Percentiles rank a stretch among this genome's conserved stretches.
These are phyloP conservation scores for Acacia pycnantha DNA, from an alignment of 331 rosid species.

Conservation along the genomic window DNA sequence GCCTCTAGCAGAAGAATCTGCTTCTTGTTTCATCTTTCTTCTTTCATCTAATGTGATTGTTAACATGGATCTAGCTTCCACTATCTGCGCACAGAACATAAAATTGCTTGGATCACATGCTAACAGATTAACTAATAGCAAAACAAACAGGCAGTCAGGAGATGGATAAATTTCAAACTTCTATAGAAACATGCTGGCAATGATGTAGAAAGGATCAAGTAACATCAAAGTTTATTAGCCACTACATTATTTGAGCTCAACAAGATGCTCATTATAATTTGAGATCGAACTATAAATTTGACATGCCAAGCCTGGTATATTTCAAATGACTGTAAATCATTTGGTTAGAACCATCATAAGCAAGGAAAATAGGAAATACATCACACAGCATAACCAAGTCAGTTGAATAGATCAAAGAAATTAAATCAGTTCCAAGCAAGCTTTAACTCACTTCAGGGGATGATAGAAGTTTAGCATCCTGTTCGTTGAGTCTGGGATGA, in stretches of 20 bases:
- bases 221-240: not conserved
- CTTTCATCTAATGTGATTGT: conserved; percentile 51
- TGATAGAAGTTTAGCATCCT: conserved; percentile 66
- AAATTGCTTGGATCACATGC: conserved; percentile 20
- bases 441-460: conserved; percentile 66
- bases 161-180: conserved; percentile 8
- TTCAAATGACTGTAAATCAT: conserved; percentile 5
- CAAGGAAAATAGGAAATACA: not conserved
- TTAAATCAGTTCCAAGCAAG: not conserved
- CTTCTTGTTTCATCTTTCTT: conserved; percentile 45
- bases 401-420: not conserved
- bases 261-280: not conserved
- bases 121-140: not conserved
- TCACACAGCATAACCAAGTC: not conserved
- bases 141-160: not conserved
- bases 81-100: conserved; percentile 50
- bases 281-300: conserved; percentile 5
- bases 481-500: conserved; percentile 66
- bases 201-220: not conserved
- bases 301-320: not conserved
- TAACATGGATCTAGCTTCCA: conserved; percentile 75
- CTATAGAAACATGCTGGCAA: not conserved
- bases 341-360: not conserved
- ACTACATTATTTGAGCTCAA: not conserved
- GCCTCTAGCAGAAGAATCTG: conserved; percentile 36